Conservation (phyloP, 768 basidiomycete species). For the Boletus rubroflammeus region DNA sequence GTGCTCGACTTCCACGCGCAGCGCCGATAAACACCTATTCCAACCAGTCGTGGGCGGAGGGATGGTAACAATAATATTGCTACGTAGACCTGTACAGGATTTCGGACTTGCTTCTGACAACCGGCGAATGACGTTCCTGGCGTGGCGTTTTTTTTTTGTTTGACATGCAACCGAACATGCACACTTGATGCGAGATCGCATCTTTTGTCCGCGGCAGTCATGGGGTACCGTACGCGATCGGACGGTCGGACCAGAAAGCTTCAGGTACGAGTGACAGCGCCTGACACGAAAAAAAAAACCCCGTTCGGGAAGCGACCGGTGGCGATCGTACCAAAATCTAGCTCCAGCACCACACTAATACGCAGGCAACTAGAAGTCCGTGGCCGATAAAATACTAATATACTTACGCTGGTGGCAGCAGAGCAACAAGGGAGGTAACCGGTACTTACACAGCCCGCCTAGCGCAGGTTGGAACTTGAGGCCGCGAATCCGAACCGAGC, state of each 20-base stretch:
- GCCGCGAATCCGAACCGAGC: conserved; percentile 20
- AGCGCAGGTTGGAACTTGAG: conserved; percentile 28
- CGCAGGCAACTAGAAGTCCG: conserved; percentile 3
- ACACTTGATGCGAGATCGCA: conserved; percentile 16
- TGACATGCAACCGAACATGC: conserved; percentile 13
- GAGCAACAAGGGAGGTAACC: conserved; percentile 25
- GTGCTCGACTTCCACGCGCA: background rate
- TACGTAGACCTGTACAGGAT: background rate
- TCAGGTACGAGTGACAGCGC: background rate
- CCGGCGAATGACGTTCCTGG: conserved; percentile 13
- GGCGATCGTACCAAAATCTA: conserved; percentile 6
- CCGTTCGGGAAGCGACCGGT: background rate
- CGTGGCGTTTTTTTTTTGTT: conserved; percentile 18
- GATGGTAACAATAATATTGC: background rate
- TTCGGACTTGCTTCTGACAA: background rate
- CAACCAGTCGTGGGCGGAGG: background rate
- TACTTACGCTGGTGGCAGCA: conserved; percentile 33
- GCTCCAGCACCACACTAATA: conserved; percentile 3
- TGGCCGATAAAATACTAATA: conserved; percentile 33
- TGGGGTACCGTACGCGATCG: background rate
- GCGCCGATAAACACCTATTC: too few species aligned
- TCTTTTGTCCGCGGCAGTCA: background rate
- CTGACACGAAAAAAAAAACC: background rate
- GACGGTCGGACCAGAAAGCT: background rate
- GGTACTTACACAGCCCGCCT: conserved; percentile 36